Conservation (phyloP, 768 basidiomycete genomes). For the Clitopilus hobsonii region DNA sequence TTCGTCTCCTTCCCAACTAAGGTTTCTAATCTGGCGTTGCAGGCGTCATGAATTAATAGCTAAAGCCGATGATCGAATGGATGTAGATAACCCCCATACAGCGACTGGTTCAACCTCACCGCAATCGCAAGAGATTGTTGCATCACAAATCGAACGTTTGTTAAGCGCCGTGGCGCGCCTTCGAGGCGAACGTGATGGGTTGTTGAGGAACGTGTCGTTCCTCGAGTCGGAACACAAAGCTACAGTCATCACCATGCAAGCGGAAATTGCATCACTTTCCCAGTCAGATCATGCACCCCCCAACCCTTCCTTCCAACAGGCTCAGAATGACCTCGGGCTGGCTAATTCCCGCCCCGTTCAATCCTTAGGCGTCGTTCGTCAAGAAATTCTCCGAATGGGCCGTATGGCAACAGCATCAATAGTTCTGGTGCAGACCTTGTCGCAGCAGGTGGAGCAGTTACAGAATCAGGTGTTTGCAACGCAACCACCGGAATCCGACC, state of each 20-base stretch:
- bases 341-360: constrained; percentile 22
- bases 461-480: constrained; percentile 1
- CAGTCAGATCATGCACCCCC: not conserved
- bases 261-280: constrained; percentile 34
- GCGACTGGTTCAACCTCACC: not conserved
- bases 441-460: constrained; percentile 6
- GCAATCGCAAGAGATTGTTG: constrained; percentile 21
- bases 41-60: not conserved
- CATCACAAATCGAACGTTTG: constrained; percentile 48
- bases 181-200: constrained; percentile 58
- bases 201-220: constrained; percentile 64
- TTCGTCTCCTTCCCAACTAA: not conserved
- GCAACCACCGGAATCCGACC: constrained; percentile 7
- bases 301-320: constrained; percentile 13
- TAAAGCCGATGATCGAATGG: not conserved
- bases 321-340: constrained; percentile 25
- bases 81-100: not conserved
- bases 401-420: not conserved
- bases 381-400: constrained; percentile 11
- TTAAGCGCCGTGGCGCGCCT: constrained; percentile 62
- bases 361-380: constrained; percentile 34
- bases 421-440: not conserved
- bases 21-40: not conserved
- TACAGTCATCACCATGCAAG: constrained; percentile 53
- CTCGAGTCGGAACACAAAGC: constrained; percentile 64